Evolutionary conservation across 352 stramenopile genomes (phyloP), one percentile per base, ranked within the genome.

Genomic region (Pythium monospermum): DNA sequence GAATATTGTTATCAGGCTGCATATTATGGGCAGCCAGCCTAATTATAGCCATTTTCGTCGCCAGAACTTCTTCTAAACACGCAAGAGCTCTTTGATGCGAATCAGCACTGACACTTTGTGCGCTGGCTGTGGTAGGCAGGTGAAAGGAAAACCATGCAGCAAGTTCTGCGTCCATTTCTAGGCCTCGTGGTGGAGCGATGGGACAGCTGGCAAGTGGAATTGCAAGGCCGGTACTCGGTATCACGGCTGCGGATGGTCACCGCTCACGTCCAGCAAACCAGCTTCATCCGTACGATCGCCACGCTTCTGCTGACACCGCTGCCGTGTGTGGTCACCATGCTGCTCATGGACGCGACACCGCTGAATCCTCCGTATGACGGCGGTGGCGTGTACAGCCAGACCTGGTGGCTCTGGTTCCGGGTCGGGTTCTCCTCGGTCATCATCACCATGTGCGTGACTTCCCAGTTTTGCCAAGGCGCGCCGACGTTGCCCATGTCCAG

Each of bases 361-460:
- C 49, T 56, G 6, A 15, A 15, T n/a, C 27, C 49, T 0, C 15
- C 16, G 4, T 16, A 40, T 2, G 12, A n/a, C 19, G 37, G 37
- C 6, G 6, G 3, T 10, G 49, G 49, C 21, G 19, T 56, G 18
- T 39, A 25, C 2, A 2, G 42, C 28, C 49, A 56, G 19, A 56
- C 49, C 0, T 13, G 21, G 13, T 26, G 23, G 37, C 23, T 56
- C 19, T 49, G 26, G 26, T 39, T 56, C 7, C 49, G 49, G 11
- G 28, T 36, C 4, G 26, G 28, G 10, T 31, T 49, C 27, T 33
- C 35, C 12, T 37, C 18, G n/a, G 18, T 16, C 4, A 28, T 38
- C 27, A 30, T 57, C 21, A 31, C 49, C 10, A 43, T 57, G 23
- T 30, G 40, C 11, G 27, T 28, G 26, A 50, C 41, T n/a, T 18